Evolutionary conservation across 108 stramenopile genomes (phyloP).

Genomic region (Cylindrotheca fusiformis): DNA sequence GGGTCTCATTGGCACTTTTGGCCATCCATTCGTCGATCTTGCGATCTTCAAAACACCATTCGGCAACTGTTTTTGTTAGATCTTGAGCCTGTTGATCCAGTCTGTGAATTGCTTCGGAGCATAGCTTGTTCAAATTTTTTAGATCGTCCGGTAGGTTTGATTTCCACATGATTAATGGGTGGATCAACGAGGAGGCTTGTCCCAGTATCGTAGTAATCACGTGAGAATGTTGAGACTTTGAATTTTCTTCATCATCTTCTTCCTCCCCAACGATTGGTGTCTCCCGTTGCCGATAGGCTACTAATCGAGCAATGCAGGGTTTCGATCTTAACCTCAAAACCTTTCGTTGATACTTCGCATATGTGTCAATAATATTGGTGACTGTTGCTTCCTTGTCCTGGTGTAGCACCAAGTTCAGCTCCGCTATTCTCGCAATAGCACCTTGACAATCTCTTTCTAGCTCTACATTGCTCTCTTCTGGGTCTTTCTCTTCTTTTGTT

Average conservation of each 20-base stretch:
- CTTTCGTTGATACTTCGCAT: slow-evolving; percentile 65
- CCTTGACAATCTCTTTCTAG: slow-evolving; percentile 37
- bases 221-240: slow-evolving; percentile 50
- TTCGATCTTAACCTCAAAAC: slow-evolving; percentile 67
- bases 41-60: slow-evolving; percentile 65
- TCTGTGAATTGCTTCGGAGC: slow-evolving; percentile 47
- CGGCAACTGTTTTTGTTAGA: slow-evolving; percentile 55
- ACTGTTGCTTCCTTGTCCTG: slow-evolving; percentile 17
- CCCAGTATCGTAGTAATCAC: slow-evolving; percentile 69
- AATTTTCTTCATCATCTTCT: slow-evolving; percentile 22
- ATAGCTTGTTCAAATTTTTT: slow-evolving; percentile 30
- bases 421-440: slow-evolving; percentile 60
- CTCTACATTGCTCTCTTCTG: slow-evolving; percentile 18
- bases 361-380: slow-evolving; percentile 38
- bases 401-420: slow-evolving; percentile 49
- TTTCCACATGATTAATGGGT: slow-evolving; percentile 78
- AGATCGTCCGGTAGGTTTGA: slow-evolving; percentile 37
- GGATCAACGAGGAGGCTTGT: slow-evolving; percentile 69
- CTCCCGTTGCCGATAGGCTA: slow-evolving; percentile 45
- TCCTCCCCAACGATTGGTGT: slow-evolving; percentile 39
- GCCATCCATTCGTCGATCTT: slow-evolving; percentile 52
- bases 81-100: slow-evolving; percentile 69
- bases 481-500: slow-evolving; percentile 12
- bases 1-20: slow-evolving; percentile 15
- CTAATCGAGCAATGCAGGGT: slow-evolving; percentile 60